phyloP scores from a whole-genome alignment of 257 asterid genomes.

The Lithospermum erythrorhizon region DNA sequence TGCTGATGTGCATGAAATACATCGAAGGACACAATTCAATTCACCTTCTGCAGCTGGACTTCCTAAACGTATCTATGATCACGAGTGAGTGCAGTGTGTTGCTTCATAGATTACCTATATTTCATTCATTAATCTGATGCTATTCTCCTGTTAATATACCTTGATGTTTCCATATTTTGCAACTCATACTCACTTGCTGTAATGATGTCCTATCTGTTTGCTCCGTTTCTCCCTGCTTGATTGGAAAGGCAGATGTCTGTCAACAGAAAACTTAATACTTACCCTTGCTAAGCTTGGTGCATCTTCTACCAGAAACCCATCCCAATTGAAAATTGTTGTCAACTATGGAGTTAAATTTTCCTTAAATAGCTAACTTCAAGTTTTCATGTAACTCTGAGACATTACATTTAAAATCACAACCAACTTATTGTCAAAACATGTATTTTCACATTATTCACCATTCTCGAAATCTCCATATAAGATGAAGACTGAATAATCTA shows the following conservation, averaged over 20 bases:
- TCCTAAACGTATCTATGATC: constrained; percentile 69
- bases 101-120: neutral
- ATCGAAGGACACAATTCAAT: constrained; percentile 67
- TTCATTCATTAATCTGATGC: neutral
- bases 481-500: no score
- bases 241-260: neutral
- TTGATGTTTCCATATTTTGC: neutral
- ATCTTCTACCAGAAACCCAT: no score
- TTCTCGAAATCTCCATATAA: no score
- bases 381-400: no score
- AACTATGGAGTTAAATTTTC: no score
- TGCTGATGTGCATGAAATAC: constrained; percentile 76
- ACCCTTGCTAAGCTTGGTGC: no score
- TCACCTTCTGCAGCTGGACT: constrained; percentile 47
- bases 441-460: no score
- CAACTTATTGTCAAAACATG: no score
- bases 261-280: no score
- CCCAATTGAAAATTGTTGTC: no score
- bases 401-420: no score
- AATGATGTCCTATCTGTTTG: neutral
- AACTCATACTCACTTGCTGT: neutral
- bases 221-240: neutral
- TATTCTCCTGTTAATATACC: neutral
- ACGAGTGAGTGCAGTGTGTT: constrained; percentile 61
- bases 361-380: no score